Evolutionary conservation across 768 basidiomycete species (phyloP).

Genomic region (Mycena sanguinolenta): DNA sequence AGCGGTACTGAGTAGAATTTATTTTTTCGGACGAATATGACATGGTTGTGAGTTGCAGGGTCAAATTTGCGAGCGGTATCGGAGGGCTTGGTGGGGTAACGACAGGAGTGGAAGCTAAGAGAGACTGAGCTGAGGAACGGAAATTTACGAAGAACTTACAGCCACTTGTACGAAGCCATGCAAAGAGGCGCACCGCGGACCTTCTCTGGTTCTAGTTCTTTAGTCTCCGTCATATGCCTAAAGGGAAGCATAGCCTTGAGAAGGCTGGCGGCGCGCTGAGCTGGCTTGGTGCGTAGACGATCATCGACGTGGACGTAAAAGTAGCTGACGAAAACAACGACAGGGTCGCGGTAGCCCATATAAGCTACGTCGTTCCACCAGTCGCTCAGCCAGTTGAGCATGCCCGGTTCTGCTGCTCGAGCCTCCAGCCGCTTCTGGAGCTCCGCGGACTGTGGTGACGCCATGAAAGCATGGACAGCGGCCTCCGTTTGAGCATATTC

Average conservation of each 20-base stretch:
- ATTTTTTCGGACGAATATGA: constrained; percentile 93
- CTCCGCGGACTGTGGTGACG: constrained; percentile 74
- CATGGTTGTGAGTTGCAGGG: constrained; percentile 81
- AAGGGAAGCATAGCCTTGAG: constrained; percentile 90
- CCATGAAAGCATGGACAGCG: constrained; percentile 76
- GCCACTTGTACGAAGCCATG: constrained; percentile 96
- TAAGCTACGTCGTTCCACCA: constrained; percentile 99
- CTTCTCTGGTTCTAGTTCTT: constrained; percentile 90
- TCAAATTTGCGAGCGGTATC: constrained; percentile 91
- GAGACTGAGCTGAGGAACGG: no score
- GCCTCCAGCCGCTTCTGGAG: constrained; percentile 85
- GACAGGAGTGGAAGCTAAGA: constrained; percentile 90
- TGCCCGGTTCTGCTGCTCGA: constrained; percentile 72
- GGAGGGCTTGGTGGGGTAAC: constrained; percentile 85
- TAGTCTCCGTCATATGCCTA: constrained; percentile 85
- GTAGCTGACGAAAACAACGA: constrained; percentile 94
- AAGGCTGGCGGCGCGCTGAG: constrained; percentile 83
- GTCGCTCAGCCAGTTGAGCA: constrained; percentile 90
- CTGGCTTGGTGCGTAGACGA: constrained; percentile 63
- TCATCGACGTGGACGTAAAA: constrained; percentile 92
- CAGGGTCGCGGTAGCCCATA: constrained; percentile 90
- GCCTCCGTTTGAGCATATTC: constrained; percentile 72
- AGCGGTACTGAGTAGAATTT: constrained; percentile 90
- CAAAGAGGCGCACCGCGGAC: constrained; percentile 82
- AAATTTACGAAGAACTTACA: constrained; percentile 74